Base-by-base conservation (phyloP, 192 early-diverging fungal species). In the Linnemannia exigua region DNA sequence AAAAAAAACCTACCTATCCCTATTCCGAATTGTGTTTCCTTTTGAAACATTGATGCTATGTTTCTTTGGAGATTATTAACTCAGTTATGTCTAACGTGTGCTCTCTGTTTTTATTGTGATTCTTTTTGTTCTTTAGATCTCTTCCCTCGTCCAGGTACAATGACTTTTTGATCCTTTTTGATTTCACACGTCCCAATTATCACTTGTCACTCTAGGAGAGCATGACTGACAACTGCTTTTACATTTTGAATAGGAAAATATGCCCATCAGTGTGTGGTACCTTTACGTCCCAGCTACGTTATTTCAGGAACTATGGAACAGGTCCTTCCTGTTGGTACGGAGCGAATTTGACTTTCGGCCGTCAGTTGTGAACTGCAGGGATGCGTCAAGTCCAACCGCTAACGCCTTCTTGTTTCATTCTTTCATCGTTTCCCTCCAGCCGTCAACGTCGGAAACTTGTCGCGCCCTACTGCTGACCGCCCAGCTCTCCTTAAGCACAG, bases 221-320 rank as follows among this genome's bases (percentile, higher is more conserved):
- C 20, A 48, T 5, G 38, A 41, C 58, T 46, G 9, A 52, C 1
- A 31, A 54, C 25, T 11, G 22, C 19, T 41, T 25, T 38, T 0
- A 1, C 14, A 11, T 1, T 46, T 25, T 20, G 20, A 28, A 48
- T 67, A 80, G 79, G 88, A 81, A 95, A 94, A 87, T 96, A 92
- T 79, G 88, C 90, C 67, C 96, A 96, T 77, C 96, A 96, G n/a
- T 96, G 96, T 5, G 92, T 92, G 12, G 96, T 95, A 87, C 94
- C 95, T 19, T 89, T 97, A 38, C 94, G 93, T 51, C 88, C 95
- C 31, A 93, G 93, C 67, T 94, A 86, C 67, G 87, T 89, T 33
- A 82, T 85, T n/a, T 79, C 87, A 9, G 91, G 92, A 70, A 94
- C 76, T 3, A 75, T 75, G 11, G 79, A 77, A 33, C 84, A 74